A percentile compares a stretch with the other conserved stretches of the same genome.
These are phyloP conservation scores for Carex parvula DNA, from an alignment of 176 grass and related monocot genomes.

Conservation along the genomic window DNA sequence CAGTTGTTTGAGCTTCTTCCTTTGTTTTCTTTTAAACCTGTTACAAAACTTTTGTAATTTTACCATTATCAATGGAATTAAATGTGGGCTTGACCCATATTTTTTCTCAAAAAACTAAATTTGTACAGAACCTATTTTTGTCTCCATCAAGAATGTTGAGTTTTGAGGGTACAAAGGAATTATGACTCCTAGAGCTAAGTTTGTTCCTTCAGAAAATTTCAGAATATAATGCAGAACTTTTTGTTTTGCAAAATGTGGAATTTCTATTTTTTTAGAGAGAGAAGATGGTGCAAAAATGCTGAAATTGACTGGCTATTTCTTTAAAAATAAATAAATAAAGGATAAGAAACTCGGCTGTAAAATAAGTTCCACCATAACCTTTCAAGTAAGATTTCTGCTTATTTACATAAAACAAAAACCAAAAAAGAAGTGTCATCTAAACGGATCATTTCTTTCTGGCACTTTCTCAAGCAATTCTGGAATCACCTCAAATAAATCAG, in stretches of 20 bases:
- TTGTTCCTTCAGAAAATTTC: neutral
- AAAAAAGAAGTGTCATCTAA: neutral
- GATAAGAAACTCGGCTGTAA: neutral
- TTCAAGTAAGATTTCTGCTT: neutral
- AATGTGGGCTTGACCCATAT: no score
- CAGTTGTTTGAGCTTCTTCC: no score
- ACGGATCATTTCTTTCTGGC: conserved; percentile 61
- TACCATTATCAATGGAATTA: no score
- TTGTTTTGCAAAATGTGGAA: neutral
- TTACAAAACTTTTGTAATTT: no score
- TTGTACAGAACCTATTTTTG: neutral
- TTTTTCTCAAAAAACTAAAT: no score
- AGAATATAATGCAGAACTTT: neutral
- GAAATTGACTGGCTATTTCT: neutral
- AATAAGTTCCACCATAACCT: neutral
- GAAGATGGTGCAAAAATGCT: neutral
- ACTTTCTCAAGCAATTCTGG: conserved; percentile 73
- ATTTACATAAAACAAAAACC: neutral
- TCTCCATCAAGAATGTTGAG: neutral
- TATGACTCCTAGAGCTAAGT: neutral
- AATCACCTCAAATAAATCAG: conserved; percentile 79
- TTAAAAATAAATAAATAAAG: neutral
- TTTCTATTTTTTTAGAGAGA: neutral
- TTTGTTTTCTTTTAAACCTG: no score
- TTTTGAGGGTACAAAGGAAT: neutral